phyloP scores from a whole-genome alignment of 78 protist genomes.

The Cavenderia fasciculata region DNA sequence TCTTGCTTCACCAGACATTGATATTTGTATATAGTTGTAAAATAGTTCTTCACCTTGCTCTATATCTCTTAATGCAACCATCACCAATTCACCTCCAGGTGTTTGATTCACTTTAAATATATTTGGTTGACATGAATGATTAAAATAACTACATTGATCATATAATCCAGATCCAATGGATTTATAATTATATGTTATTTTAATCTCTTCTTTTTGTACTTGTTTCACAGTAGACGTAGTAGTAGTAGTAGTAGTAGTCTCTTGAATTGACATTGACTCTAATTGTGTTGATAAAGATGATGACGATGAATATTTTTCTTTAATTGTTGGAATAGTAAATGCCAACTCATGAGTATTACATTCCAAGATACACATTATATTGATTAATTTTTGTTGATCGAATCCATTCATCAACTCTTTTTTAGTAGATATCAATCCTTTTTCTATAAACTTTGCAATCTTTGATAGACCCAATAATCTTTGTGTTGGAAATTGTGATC shows the following conservation, averaged over 20 bases:
- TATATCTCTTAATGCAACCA: constrained; percentile 44
- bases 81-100: neutral
- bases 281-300: too few relatives aligned
- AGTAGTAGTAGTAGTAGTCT: too few relatives aligned
- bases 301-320: too few relatives aligned
- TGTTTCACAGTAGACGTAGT: too few relatives aligned
- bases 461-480: neutral
- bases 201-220: too few relatives aligned
- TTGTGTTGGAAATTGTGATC: neutral
- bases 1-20: constrained; percentile 7
- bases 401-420: neutral
- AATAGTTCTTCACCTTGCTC: constrained; percentile 6
- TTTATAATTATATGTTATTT: neutral
- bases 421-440: neutral
- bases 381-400: constrained; percentile 4
- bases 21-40: constrained; percentile 30
- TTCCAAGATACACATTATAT: constrained; percentile 47
- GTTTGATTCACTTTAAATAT: constrained; percentile 14
- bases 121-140: constrained; percentile 47
- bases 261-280: too few relatives aligned
- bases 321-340: constrained; percentile 9
- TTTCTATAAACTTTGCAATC: neutral
- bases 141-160: neutral
- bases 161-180: constrained; percentile 43
- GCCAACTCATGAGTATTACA: constrained; percentile 55